A percentile compares a stretch with the other conserved stretches of the same genome.
Conservation (phyloP, 208 protist species). For the Wallacemonas sp. region DNA sequence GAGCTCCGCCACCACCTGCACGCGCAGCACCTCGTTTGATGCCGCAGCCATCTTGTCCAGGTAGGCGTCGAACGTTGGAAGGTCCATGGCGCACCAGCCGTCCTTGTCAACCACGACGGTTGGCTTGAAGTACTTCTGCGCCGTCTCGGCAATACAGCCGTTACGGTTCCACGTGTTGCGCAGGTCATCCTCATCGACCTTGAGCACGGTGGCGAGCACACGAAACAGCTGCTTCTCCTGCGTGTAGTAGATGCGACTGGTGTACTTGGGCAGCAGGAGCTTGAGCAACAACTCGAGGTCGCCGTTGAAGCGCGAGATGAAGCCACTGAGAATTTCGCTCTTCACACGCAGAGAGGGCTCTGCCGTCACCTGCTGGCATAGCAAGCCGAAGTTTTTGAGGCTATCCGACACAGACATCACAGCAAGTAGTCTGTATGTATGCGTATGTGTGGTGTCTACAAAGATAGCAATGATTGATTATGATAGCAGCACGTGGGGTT, state of each 20-base stretch:
- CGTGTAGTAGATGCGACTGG: slow-evolving; percentile 66
- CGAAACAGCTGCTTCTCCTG: slow-evolving; percentile 81
- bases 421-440: neutral
- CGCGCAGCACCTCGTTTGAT: slow-evolving; percentile 24
- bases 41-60: slow-evolving; percentile 31
- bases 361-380: slow-evolving; percentile 53
- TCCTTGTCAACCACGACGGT: slow-evolving; percentile 20
- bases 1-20: slow-evolving; percentile 29
- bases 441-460: too few species aligned
- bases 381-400: slow-evolving; percentile 42
- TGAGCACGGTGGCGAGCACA: slow-evolving; percentile 44
- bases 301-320: slow-evolving; percentile 44
- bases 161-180: slow-evolving; percentile 46
- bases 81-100: slow-evolving; percentile 34
- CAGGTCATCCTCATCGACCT: slow-evolving; percentile 34
- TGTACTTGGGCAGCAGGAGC: slow-evolving; percentile 71
- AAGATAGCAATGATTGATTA: too few species aligned
- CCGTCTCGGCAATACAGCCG: slow-evolving; percentile 73
- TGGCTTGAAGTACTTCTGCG: slow-evolving; percentile 33
- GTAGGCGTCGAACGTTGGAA: slow-evolving; percentile 32
- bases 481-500: too few species aligned
- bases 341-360: slow-evolving; percentile 68
- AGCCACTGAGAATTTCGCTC: slow-evolving; percentile 55
- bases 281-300: slow-evolving; percentile 61
- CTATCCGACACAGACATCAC: slow-evolving; percentile 3